Percentiles rank a stretch among this genome's conserved stretches.
phyloP scores from a whole-genome alignment of 192 early-diverging fungal genomes.

The Backusella psychrophila region DNA sequence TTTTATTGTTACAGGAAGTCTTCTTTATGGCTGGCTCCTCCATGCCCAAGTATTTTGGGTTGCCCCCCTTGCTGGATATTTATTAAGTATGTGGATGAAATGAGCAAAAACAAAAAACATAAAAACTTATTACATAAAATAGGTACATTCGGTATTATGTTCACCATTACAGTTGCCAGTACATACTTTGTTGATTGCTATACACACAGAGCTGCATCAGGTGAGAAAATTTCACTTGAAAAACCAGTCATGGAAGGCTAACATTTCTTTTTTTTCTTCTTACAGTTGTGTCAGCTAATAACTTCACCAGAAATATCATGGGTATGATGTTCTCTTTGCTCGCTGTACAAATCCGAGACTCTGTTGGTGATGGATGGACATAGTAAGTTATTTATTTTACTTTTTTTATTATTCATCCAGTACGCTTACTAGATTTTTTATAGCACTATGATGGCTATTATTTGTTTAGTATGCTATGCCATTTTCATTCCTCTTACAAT shows the following conservation, averaged over 20 bases:
- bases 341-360: constrained; percentile 1
- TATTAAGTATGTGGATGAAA: background rate
- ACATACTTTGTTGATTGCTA: constrained; percentile 17
- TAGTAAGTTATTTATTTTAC: constrained; percentile 17
- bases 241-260: background rate
- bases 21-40: constrained; percentile 24
- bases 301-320: constrained; percentile 18
- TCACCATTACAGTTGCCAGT: constrained; percentile 18
- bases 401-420: background rate
- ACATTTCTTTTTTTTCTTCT: background rate
- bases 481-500: constrained; percentile 4
- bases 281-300: constrained; percentile 13
- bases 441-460: constrained; percentile 17
- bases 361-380: constrained; percentile 21
- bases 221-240: background rate
- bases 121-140: background rate
- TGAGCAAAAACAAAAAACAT: background rate
- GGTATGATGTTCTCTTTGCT: constrained; percentile 22
- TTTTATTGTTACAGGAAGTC: constrained; percentile 7
- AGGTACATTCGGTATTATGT: constrained; percentile 20
- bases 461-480: background rate
- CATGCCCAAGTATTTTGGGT: background rate
- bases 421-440: background rate
- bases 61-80: constrained; percentile 9
- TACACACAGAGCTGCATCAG: constrained; percentile 12